Percentiles rank a stretch among this genome's conserved stretches.
These are phyloP conservation scores for Rhamnella rubrinervis DNA, from an alignment of 331 rosid species.

Conservation along the genomic window DNA sequence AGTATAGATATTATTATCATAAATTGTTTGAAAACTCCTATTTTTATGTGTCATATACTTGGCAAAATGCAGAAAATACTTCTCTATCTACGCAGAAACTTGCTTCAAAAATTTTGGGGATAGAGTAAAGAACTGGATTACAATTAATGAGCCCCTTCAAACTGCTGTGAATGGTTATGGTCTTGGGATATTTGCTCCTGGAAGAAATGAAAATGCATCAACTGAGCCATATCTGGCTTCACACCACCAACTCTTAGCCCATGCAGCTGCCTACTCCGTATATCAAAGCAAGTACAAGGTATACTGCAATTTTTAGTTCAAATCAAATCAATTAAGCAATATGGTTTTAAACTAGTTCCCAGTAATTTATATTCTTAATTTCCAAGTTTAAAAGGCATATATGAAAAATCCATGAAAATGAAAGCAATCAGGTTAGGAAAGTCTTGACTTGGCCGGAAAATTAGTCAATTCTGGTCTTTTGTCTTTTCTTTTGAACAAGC, in stretches of 20 bases:
- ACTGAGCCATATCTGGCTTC: conserved; percentile 75
- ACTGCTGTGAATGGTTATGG: conserved; percentile 77
- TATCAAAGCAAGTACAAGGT: conserved; percentile 88
- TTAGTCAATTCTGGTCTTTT: too few relatives aligned
- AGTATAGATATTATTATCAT: not conserved
- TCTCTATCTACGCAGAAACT: conserved; percentile 75
- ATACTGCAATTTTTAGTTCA: conserved; percentile 5
- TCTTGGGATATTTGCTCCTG: conserved; percentile 68
- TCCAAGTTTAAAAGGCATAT: too few relatives aligned
- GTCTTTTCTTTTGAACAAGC: too few relatives aligned
- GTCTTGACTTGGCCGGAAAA: too few relatives aligned
- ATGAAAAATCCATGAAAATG: too few relatives aligned
- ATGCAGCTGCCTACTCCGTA: conserved; percentile 72
- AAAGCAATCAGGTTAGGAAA: too few relatives aligned
- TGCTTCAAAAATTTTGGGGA: conserved; percentile 94
- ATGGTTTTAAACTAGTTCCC: too few relatives aligned
- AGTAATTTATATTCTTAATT: too few relatives aligned
- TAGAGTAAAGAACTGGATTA: conserved; percentile 88
- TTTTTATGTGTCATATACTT: conserved; percentile 4
- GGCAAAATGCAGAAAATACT: conserved; percentile 62
- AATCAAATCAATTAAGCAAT: too few relatives aligned
- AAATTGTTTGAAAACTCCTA: not conserved
- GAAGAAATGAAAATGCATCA: conserved; percentile 54
- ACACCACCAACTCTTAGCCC: conserved; percentile 89
- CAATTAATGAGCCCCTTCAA: conserved; percentile 91